A percentile compares a stretch with the other conserved stretches of the same genome.
Evolutionary conservation across 1,284 basidiomycete species (phyloP).

Genomic region (Papiliotrema laurentii): DNA sequence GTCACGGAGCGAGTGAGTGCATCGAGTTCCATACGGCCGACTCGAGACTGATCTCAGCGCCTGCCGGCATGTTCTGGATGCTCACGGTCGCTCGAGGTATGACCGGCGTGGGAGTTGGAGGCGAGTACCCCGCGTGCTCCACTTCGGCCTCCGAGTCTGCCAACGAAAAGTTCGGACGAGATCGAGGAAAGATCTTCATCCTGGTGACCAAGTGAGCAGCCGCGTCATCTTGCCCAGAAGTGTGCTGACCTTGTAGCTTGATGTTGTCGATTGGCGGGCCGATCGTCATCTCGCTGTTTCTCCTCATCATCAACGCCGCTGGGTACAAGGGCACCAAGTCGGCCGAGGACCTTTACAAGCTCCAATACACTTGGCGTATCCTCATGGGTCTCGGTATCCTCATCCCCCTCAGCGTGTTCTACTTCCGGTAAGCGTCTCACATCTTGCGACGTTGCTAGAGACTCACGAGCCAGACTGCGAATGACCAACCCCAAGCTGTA

Average conservation of each 20-base stretch:
- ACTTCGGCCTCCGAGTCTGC: constrained; percentile 66
- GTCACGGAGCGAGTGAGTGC: constrained; percentile 56
- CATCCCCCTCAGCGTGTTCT: constrained; percentile 64
- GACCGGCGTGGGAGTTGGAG: constrained; percentile 68
- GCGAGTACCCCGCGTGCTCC: constrained; percentile 70
- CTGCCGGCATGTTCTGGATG: constrained; percentile 66
- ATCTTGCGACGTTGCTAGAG: neutral
- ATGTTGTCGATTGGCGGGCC: constrained; percentile 58
- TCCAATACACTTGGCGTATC: constrained; percentile 69
- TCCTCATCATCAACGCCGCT: constrained; percentile 57
- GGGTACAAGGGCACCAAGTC: constrained; percentile 39
- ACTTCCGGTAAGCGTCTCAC: constrained; percentile 20
- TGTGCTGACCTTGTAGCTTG: constrained; percentile 19
- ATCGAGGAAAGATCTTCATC: constrained; percentile 67
- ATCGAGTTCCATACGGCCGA: neutral
- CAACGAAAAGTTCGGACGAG: constrained; percentile 62
- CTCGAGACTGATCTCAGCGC: constrained; percentile 8
- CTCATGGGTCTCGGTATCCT: constrained; percentile 68
- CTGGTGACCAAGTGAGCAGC: constrained; percentile 60
- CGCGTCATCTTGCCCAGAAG: neutral
- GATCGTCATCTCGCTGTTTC: constrained; percentile 64
- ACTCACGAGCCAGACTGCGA: constrained; percentile 56
- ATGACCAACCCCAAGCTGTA: constrained; percentile 68
- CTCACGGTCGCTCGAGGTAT: constrained; percentile 63
- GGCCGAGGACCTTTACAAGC: constrained; percentile 60